Conservation (phyloP, 208 protist species). For the Leishmania turanica region DNA sequence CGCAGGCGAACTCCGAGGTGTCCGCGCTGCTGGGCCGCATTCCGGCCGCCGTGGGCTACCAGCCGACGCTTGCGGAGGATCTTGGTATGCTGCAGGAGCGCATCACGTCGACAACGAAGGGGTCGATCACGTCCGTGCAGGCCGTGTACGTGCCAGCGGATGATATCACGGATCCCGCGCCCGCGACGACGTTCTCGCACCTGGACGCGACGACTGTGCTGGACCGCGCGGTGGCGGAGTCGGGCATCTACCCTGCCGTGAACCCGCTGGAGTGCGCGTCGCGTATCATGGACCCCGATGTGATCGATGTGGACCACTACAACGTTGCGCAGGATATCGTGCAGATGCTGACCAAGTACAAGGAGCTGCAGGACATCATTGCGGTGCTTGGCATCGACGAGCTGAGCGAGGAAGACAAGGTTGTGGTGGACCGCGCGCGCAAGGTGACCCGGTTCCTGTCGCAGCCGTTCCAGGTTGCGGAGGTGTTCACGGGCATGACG, state of each 20-base stretch:
- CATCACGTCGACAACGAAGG: conserved; percentile 98
- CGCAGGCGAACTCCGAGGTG: conserved; percentile 98
- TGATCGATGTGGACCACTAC: conserved; percentile 98
- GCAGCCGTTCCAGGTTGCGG: conserved; percentile 98
- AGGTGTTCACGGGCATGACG: conserved; percentile 97
- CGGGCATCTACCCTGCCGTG: conserved; percentile 98
- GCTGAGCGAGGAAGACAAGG: conserved; percentile 98
- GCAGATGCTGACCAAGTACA: conserved; percentile 98
- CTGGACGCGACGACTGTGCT: conserved; percentile 98
- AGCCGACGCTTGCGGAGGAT: conserved; percentile 98
- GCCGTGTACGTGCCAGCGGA: conserved; percentile 99
- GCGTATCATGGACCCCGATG: conserved; percentile 97
- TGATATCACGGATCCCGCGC: conserved; percentile 98
- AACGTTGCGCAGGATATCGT: conserved; percentile 95
- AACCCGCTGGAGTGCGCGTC: conserved; percentile 98
- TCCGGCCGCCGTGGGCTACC: conserved; percentile 99
- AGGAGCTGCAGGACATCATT: conserved; percentile 99
- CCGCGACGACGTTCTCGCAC: conserved; percentile 98
- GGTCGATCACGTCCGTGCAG: conserved; percentile 96
- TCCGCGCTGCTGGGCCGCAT: conserved; percentile 98
- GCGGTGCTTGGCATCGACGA: conserved; percentile 99
- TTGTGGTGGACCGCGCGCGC: conserved; percentile 95
- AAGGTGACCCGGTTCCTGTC: conserved; percentile 95
- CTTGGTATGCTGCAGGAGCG: conserved; percentile 98
- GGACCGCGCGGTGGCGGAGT: conserved; percentile 97